These are phyloP conservation scores for Ceratocystis cacaofunesta DNA, from an alignment of 2,329 filamentous ascomycete species.

Conservation along the genomic window DNA sequence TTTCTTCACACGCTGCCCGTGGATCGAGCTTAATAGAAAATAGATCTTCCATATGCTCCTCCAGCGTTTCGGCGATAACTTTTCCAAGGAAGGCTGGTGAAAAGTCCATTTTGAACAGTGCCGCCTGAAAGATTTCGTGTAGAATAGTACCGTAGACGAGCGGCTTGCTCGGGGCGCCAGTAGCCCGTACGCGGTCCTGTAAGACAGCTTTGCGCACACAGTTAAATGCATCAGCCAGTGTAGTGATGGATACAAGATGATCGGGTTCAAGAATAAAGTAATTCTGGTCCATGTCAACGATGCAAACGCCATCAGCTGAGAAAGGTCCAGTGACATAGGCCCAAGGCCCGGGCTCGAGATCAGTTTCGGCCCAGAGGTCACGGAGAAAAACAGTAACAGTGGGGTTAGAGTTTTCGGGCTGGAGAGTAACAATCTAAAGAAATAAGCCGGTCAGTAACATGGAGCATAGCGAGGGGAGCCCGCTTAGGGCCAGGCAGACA, in stretches of 20 bases:
- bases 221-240: slow-evolving; percentile 89
- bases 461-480: background rate
- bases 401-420: slow-evolving; percentile 56
- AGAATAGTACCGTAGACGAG: slow-evolving; percentile 87
- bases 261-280: slow-evolving; percentile 89
- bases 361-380: slow-evolving; percentile 74
- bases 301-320: slow-evolving; percentile 49
- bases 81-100: slow-evolving; percentile 49
- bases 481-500: background rate
- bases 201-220: slow-evolving; percentile 84
- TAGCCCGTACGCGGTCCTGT: slow-evolving; percentile 87
- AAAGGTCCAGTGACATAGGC: slow-evolving; percentile 80
- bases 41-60: slow-evolving; percentile 71
- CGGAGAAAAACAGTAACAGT: slow-evolving; percentile 60
- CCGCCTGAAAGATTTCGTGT: slow-evolving; percentile 90
- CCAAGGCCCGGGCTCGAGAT: slow-evolving; percentile 57
- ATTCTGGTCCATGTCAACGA: slow-evolving; percentile 68
- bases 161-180: slow-evolving; percentile 61
- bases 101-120: slow-evolving; percentile 72
- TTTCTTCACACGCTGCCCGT: slow-evolving; percentile 58
- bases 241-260: slow-evolving; percentile 85
- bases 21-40: slow-evolving; percentile 72
- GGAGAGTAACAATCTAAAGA: slow-evolving; percentile 59
- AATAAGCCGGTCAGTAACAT: background rate
- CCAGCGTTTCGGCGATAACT: slow-evolving; percentile 54